Percentiles rank a stretch among this genome's conserved stretches.
These are phyloP conservation scores for Vaccinium myrtillus DNA, from an alignment of 148 eudicot species.

Conservation along the genomic window DNA sequence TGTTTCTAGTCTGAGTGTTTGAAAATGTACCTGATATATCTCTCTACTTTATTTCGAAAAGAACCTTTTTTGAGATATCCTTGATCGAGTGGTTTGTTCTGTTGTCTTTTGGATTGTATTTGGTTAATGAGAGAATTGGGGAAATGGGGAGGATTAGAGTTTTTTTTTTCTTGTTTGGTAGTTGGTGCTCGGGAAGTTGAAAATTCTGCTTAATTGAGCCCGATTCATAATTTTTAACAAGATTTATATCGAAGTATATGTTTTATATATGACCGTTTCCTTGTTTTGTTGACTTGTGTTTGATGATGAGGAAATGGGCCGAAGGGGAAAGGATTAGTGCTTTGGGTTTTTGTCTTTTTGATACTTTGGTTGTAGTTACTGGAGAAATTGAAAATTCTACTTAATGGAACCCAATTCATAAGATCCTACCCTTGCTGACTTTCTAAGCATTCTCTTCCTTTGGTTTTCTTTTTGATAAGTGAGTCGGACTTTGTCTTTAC, in stretches of 20 bases:
- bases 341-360: neutral
- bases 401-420: neutral
- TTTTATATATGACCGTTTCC: too few relatives aligned
- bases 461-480: neutral
- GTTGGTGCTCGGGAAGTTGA: neutral
- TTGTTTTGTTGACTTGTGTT: too few relatives aligned
- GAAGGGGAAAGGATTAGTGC: neutral
- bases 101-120: neutral
- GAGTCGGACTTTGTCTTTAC: too few relatives aligned
- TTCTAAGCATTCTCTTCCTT: neutral
- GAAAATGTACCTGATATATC: too few relatives aligned
- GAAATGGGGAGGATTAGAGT: conserved; percentile 8
- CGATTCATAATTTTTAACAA: too few relatives aligned
- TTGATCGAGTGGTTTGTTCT: conserved; percentile 17
- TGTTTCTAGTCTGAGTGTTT: too few relatives aligned
- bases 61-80: conserved; percentile 9
- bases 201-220: too few relatives aligned
- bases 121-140: conserved; percentile 10
- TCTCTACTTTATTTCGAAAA: too few relatives aligned
- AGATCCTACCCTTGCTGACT: neutral
- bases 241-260: too few relatives aligned
- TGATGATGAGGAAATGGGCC: neutral
- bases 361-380: neutral
- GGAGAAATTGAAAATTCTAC: neutral
- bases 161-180: neutral